Conservation (phyloP, 1,139 yeast species). For the Geotrichum citri-aurantii region DNA sequence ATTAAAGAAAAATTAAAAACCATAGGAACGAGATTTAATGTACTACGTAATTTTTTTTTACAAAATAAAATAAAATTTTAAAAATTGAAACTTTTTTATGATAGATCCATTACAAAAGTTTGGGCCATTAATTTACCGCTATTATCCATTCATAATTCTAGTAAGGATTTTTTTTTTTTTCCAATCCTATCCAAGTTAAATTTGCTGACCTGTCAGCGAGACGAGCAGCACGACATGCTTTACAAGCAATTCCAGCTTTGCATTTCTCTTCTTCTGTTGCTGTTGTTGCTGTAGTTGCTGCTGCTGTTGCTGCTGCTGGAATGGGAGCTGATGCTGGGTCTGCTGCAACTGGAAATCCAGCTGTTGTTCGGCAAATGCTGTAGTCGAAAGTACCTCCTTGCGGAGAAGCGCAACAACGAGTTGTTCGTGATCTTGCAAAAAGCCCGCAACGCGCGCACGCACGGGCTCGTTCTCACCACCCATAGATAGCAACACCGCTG, state of each 20-base stretch:
- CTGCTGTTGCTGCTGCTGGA: background rate
- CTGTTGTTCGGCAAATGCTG: background rate
- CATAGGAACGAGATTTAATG: no score
- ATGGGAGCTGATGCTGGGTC: background rate
- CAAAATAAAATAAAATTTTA: no score
- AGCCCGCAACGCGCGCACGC: slow-evolving; percentile 47
- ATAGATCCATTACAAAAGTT: background rate
- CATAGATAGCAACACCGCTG: slow-evolving; percentile 64
- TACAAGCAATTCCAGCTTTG: slow-evolving; percentile 38
- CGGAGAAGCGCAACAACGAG: slow-evolving; percentile 65
- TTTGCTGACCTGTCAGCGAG: slow-evolving; percentile 42
- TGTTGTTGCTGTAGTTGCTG: background rate
- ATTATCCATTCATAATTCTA: background rate
- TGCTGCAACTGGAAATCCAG: background rate
- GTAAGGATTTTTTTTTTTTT: no score
- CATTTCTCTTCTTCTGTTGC: background rate
- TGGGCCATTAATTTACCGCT: background rate
- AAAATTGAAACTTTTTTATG: no score
- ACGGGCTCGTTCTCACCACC: slow-evolving; percentile 72
- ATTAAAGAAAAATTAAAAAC: no score
- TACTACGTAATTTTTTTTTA: no score
- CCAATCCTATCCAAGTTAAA: background rate
- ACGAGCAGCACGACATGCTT: slow-evolving; percentile 53
- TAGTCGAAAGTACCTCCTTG: slow-evolving; percentile 44
- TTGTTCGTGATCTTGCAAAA: slow-evolving; percentile 51